Percentiles rank a stretch among this genome's conserved stretches.
Conservation (phyloP, 148 eudicot genomes). For the Silene latifolia region DNA sequence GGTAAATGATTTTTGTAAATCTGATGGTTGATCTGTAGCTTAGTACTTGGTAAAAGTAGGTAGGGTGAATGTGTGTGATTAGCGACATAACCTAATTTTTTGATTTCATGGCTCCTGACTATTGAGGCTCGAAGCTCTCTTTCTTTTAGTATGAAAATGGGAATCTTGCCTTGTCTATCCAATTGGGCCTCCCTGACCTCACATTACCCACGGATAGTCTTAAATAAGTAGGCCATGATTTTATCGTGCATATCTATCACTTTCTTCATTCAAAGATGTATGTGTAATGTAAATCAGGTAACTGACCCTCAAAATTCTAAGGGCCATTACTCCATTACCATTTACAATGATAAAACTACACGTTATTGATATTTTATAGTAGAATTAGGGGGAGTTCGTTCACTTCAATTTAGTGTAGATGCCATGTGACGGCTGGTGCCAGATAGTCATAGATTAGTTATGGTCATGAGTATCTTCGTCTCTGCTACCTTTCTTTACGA, state of each 20-base stretch:
- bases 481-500: too few species aligned
- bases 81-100: not conserved
- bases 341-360: not conserved
- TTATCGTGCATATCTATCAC: not conserved
- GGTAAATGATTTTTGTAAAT: not conserved
- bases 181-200: too few species aligned
- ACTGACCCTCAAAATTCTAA: not conserved
- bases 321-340: not conserved
- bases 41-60: conserved; percentile 7
- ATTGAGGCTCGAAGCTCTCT: too few species aligned
- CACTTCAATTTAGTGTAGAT: conserved; percentile 15
- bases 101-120: not conserved
- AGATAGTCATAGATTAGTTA: too few species aligned
- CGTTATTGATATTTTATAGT: not conserved
- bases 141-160: too few species aligned
- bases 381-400: not conserved
- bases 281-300: not conserved
- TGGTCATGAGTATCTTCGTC: not conserved
- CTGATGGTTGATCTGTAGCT: conserved; percentile 8
- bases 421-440: too few species aligned
- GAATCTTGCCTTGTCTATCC: too few species aligned
- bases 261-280: not conserved
- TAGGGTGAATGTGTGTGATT: not conserved
- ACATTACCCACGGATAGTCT: too few species aligned
- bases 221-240: not conserved